phyloP scores from a whole-genome alignment of 1,284 basidiomycete genomes.

The Anthracocystis walkeri region DNA sequence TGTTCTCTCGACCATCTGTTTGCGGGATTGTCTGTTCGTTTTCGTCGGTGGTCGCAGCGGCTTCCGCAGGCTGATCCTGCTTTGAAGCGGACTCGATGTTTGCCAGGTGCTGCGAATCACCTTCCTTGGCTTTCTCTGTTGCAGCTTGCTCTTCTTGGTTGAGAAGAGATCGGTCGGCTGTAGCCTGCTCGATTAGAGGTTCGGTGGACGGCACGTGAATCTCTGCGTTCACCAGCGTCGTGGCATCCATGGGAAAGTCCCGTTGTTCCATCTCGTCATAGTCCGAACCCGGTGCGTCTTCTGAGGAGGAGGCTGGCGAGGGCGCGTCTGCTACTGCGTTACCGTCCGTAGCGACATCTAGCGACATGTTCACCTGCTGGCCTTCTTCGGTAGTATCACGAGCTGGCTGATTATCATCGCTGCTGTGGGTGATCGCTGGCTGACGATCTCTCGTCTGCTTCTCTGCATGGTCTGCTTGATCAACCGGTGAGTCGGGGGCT shows the following conservation, averaged over 20 bases:
- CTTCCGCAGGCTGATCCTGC: neutral
- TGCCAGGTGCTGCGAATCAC: neutral
- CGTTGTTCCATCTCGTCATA: constrained; percentile 24
- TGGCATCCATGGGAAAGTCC: neutral
- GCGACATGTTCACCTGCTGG: neutral
- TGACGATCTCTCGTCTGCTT: neutral
- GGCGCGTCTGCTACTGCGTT: constrained; percentile 12
- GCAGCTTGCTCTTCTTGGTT: neutral
- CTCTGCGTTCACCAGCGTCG: neutral
- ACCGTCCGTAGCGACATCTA: neutral
- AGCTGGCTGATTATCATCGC: neutral
- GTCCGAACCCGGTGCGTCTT: constrained; percentile 38
- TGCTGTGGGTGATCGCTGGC: neutral
- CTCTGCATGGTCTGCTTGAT: neutral
- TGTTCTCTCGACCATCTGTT: neutral
- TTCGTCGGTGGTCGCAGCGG: neutral
- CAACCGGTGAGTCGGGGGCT: neutral
- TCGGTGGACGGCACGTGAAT: neutral
- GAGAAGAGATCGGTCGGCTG: too few species aligned
- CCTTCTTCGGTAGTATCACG: neutral
- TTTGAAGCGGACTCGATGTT: neutral
- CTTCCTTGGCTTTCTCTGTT: neutral
- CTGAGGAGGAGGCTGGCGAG: constrained; percentile 42
- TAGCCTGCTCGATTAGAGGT: neutral
- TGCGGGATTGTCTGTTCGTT: neutral